Evolutionary conservation across 768 basidiomycete genomes (phyloP).

Genomic region (Trametes elegans): DNA sequence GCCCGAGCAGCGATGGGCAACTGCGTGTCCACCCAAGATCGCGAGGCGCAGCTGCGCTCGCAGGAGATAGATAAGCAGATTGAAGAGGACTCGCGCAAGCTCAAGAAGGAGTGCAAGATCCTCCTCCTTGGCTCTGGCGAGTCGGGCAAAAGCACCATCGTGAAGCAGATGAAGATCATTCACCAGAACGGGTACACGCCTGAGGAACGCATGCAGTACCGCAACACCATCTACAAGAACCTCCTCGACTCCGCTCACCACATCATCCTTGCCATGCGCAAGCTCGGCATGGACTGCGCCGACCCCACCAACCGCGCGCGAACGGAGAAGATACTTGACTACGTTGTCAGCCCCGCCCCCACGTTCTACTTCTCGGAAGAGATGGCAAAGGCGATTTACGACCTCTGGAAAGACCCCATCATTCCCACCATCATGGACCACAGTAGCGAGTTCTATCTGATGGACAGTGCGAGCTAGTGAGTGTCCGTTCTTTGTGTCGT

Average conservation of each 20-base stretch:
- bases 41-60: conserved; percentile 57
- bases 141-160: conserved; percentile 93
- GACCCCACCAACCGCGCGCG: conserved; percentile 61
- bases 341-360: conserved; percentile 44
- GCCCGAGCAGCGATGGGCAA: conserved; percentile 52
- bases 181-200: conserved; percentile 87
- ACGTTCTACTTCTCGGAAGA: conserved; percentile 54
- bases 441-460: conserved; percentile 80
- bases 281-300: conserved; percentile 77
- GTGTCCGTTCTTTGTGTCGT: conserved; percentile 28
- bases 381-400: conserved; percentile 64
- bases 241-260: conserved; percentile 88
- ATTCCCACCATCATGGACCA: conserved; percentile 51
- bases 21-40: conserved; percentile 60
- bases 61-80: conserved; percentile 80
- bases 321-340: conserved; percentile 64
- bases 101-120: conserved; percentile 90
- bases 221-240: conserved; percentile 80
- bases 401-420: conserved; percentile 70
- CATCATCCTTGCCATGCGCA: conserved; percentile 81
- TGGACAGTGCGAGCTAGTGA: conserved; percentile 92
- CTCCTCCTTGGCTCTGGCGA: conserved; percentile 92
- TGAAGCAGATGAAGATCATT: conserved; percentile 99
- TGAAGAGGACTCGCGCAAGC: conserved; percentile 81
- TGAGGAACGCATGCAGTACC: conserved; percentile 74